Evolutionary conservation across 257 asterid species (phyloP), one percentile per base, ranked within the genome.

Genomic region (Orobanche coerulescens): DNA sequence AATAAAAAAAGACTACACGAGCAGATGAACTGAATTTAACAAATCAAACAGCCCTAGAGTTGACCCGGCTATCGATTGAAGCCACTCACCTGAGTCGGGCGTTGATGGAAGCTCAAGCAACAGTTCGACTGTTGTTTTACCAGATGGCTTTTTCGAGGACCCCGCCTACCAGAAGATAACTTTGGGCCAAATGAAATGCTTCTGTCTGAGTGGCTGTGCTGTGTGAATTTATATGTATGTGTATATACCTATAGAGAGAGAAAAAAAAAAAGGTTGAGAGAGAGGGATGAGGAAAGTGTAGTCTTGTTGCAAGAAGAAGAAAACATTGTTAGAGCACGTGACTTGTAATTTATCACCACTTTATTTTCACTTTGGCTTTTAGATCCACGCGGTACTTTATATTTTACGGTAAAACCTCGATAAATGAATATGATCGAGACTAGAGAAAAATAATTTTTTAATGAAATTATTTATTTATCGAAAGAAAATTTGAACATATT

Each of bases 1-100:
- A 57, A 28, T 4, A 24, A 11, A n/a, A 61, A 65, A 42, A 42
- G 58, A 48, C 51, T n/a, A 44, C 60, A 64, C 13, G 68, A 61
- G 53, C 70, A 59, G 70, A 64, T 72, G 62, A 71, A 39, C 22
- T 52, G 44, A 73, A 67, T 66, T 22, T 2, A 25, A 70, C 4
- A 61, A 74, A 61, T 48, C 54, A 61, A 69, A 68, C 20, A 71
- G 54, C 83, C 83, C 78, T 69, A 75, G 76, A 72, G 75, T 75
- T 78, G 79, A 78, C 78, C 74, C 68, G 66, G 52, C 54, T 28
- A 23, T n/a, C 64, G 68, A 78, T 73, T 72, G 65, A 62, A 69
- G 74, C 43, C 14, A 69, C 77, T 51, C 69, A 75, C 84, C 81
- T 59, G 69, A 68, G 58, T 56, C 69, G 20, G 48, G 65, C 68